These are phyloP conservation scores for Fusarium chuoi DNA, from an alignment of 2,329 filamentous ascomycete species.

Conservation along the genomic window DNA sequence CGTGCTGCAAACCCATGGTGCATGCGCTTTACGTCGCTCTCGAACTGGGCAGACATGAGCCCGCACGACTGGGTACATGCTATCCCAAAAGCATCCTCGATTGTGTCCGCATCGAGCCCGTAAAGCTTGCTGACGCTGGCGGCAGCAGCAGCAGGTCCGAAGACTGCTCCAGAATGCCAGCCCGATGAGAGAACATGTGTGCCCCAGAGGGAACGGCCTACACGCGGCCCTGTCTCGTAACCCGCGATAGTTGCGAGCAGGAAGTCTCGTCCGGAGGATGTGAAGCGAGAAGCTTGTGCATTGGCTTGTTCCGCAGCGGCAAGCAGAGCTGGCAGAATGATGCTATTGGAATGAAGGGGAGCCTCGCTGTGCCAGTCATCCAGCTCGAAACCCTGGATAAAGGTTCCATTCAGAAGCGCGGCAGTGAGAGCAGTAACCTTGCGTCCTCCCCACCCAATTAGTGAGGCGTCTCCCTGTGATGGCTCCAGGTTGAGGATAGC, in stretches of 20 bases:
- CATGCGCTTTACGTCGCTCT: conserved; percentile 10
- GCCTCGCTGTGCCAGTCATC: conserved; percentile 7
- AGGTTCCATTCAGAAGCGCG: conserved; percentile 2
- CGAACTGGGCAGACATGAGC: conserved; percentile 1
- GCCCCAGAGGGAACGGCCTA: neutral
- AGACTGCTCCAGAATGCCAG: conserved; percentile 9
- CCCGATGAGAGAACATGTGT: conserved; percentile 8
- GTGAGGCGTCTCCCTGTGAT: neutral
- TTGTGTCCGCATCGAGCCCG: neutral
- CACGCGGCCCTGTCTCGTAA: neutral
- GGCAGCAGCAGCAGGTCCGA: neutral
- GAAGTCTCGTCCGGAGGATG: neutral
- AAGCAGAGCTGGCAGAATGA: neutral
- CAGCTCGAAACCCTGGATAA: conserved; percentile 7
- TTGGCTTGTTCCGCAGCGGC: neutral
- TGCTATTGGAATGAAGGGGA: conserved; percentile 6
- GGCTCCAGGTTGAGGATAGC: conserved; percentile 1
- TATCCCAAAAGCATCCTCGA: conserved; percentile 2
- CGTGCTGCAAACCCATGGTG: conserved; percentile 3
- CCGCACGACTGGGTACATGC: neutral
- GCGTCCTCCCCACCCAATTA: neutral
- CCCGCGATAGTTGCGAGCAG: conserved; percentile 1
- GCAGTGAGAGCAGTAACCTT: neutral
- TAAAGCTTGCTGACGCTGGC: conserved; percentile 3
- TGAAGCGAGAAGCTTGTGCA: neutral